Evolutionary conservation across 169 alveolate species (phyloP).

Genomic region (Cryptosporidium sp.): DNA sequence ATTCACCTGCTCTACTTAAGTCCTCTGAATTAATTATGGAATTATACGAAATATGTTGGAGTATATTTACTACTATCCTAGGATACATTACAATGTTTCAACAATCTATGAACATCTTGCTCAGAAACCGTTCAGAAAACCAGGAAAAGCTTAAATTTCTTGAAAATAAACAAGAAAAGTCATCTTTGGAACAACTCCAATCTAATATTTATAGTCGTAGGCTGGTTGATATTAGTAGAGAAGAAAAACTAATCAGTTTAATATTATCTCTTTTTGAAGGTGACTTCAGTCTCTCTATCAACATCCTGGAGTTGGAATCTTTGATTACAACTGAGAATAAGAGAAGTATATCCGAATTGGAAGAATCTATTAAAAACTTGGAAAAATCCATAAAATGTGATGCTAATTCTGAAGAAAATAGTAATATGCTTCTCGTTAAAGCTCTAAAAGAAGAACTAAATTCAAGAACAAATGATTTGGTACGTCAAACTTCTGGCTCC

Average conservation of each 20-base stretch:
- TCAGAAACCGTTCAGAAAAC: not conserved
- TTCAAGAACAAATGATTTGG: not conserved
- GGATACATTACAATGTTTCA: conserved; percentile 9
- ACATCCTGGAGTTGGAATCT: not conserved
- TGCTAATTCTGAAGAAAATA: not conserved
- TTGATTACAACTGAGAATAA: not conserved
- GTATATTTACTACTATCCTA: not conserved
- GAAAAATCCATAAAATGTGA: not conserved
- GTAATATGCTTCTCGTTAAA: not conserved
- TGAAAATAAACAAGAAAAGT: not conserved
- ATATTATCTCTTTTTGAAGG: not conserved
- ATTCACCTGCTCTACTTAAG: not conserved
- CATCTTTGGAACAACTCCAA: not conserved
- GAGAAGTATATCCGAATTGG: conserved; percentile 4
- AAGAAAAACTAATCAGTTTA: not conserved
- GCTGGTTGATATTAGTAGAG: not conserved
- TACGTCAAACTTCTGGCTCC: not conserved
- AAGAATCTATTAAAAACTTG: not conserved
- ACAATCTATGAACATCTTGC: not conserved
- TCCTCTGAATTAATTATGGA: not conserved
- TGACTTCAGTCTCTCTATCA: not conserved
- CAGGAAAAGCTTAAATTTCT: not conserved
- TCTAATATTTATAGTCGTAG: not conserved
- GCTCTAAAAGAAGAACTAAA: not conserved
- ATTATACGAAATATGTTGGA: not conserved